Conservation (phyloP, 2,329 filamentous ascomycete species). For the Claviceps monticola region DNA sequence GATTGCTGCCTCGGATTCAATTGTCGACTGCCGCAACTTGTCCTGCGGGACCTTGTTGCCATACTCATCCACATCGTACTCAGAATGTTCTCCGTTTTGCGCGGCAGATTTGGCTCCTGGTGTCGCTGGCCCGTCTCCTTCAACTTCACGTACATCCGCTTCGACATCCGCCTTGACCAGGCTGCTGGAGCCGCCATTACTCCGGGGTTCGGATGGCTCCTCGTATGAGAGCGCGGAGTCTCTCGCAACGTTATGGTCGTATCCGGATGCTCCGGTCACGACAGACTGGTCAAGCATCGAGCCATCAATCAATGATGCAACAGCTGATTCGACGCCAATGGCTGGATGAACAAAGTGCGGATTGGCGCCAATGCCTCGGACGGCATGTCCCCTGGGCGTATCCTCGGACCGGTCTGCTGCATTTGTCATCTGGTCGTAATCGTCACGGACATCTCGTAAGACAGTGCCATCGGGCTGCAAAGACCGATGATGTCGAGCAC, state of each 20-base stretch:
- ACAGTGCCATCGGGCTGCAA: slow-evolving; percentile 20
- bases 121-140: slow-evolving; percentile 27
- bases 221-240: slow-evolving; percentile 25
- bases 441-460: slow-evolving; percentile 31
- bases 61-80: slow-evolving; percentile 45
- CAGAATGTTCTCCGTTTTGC: slow-evolving; percentile 33
- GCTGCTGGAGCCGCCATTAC: slow-evolving; percentile 21
- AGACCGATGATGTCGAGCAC: slow-evolving; percentile 19
- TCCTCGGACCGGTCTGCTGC: slow-evolving; percentile 45
- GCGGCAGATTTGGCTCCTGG: slow-evolving; percentile 23
- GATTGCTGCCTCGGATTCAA: slow-evolving; percentile 42
- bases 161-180: slow-evolving; percentile 29
- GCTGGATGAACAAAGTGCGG: slow-evolving; percentile 63
- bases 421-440: slow-evolving; percentile 40
- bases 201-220: slow-evolving; percentile 17
- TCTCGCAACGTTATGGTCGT: slow-evolving; percentile 28
- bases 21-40: slow-evolving; percentile 36
- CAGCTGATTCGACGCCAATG: slow-evolving; percentile 69
- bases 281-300: slow-evolving; percentile 56
- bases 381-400: slow-evolving; percentile 51
- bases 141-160: slow-evolving; percentile 20
- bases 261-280: slow-evolving; percentile 45
- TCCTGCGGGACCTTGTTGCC: slow-evolving; percentile 38
- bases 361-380: slow-evolving; percentile 58
- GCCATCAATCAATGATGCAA: slow-evolving; percentile 74